Percentiles rank a stretch among this genome's conserved stretches.
These are phyloP conservation scores for Picochlorum sp. DNA, from an alignment of 139 green algal species.

Conservation along the genomic window DNA sequence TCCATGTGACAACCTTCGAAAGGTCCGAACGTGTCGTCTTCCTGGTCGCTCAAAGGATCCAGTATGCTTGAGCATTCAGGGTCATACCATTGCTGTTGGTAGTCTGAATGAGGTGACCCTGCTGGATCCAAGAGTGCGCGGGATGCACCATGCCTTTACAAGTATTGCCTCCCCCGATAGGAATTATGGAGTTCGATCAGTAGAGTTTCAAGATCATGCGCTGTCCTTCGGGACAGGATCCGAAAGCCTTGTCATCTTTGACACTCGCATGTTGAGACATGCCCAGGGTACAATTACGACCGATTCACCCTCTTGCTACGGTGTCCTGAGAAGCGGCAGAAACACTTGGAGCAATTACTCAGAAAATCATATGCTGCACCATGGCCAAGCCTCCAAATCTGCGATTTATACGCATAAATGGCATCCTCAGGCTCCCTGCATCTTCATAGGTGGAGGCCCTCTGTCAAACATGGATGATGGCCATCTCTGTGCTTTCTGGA, in stretches of 20 bases:
- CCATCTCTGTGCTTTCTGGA: too few relatives aligned
- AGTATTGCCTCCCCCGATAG: constrained; percentile 10
- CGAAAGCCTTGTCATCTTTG: constrained; percentile 45
- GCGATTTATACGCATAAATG: constrained; percentile 55
- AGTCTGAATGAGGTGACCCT: constrained; percentile 33
- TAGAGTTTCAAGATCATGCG: constrained; percentile 43
- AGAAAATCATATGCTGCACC: too few relatives aligned
- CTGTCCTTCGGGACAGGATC: constrained; percentile 43
- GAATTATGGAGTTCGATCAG: constrained; percentile 41
- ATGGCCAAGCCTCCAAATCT: constrained; percentile 17
- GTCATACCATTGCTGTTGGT: constrained; percentile 37
- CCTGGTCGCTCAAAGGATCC: constrained; percentile 24
- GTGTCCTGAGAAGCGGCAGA: too few relatives aligned
- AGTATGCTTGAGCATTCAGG: constrained; percentile 40
- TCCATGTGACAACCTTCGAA: constrained; percentile 10
- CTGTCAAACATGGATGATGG: constrained; percentile 33
- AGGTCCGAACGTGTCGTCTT: constrained; percentile 8
- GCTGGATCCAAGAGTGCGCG: constrained; percentile 33
- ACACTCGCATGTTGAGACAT: constrained; percentile 10
- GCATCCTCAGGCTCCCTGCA: constrained; percentile 36
- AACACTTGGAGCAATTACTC: too few relatives aligned
- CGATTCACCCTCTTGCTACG: too few relatives aligned
- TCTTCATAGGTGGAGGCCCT: constrained; percentile 49
- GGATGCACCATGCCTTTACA: neutral
- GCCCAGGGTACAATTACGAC: too few relatives aligned